These are phyloP conservation scores for Diatrype stigma DNA, from an alignment of 2,329 filamentous ascomycete species.

Conservation along the genomic window DNA sequence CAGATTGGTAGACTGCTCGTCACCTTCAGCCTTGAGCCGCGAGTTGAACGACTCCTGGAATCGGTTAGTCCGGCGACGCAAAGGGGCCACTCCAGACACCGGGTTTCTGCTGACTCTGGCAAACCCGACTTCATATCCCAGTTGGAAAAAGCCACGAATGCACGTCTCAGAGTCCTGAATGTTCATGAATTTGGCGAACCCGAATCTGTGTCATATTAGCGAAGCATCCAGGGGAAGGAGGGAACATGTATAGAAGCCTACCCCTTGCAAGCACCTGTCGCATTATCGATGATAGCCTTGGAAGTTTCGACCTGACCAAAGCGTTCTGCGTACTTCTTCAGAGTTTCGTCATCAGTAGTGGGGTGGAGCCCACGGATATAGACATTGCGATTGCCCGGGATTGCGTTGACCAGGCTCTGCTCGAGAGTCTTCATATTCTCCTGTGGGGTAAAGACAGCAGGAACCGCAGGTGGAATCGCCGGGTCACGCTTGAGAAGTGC, in stretches of 20 bases:
- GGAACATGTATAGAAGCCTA: conserved; percentile 37
- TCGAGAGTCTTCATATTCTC: conserved; percentile 87
- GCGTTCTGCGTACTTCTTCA: conserved; percentile 75
- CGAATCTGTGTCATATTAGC: conserved; percentile 62
- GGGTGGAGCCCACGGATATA: conserved; percentile 96
- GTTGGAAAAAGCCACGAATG: conserved; percentile 89
- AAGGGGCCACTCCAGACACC: conserved; percentile 1
- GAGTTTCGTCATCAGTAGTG: conserved; percentile 87
- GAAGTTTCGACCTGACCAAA: conserved; percentile 95
- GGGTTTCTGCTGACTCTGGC: conserved; percentile 66
- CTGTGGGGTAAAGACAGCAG: conserved; percentile 79
- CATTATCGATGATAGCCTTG: conserved; percentile 96
- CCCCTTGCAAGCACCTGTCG: conserved; percentile 95
- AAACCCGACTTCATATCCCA: conserved; percentile 97
- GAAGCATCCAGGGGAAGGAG: conserved; percentile 3
- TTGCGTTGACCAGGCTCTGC: conserved; percentile 90
- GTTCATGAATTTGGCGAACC: conserved; percentile 92
- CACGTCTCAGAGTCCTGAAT: conserved; percentile 89
- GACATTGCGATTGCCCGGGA: conserved; percentile 88
- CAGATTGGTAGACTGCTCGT: conserved; percentile 85
- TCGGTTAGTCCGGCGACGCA: conserved; percentile 11
- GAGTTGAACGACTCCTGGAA: conserved; percentile 93
- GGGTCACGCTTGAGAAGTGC: conserved; percentile 72
- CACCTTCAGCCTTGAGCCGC: conserved; percentile 92
- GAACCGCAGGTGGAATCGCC: conserved; percentile 79